phyloP scores from a whole-genome alignment of 257 asterid species.

The Anisodus tanguticus region DNA sequence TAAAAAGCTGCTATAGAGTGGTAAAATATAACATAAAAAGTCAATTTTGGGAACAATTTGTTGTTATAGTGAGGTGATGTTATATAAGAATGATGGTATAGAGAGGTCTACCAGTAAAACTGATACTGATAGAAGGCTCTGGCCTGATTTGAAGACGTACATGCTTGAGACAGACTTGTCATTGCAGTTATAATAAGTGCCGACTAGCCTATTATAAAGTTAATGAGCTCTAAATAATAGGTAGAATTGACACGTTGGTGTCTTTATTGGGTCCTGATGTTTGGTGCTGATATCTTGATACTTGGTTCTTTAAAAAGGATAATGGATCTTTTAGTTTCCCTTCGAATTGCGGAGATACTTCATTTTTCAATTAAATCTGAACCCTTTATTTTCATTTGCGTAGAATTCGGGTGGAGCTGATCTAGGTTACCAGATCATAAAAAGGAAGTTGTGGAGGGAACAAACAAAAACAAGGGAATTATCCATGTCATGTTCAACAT shows the following conservation, averaged over 20 bases:
- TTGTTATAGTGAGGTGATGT: too few relatives aligned
- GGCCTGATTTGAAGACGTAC: background rate
- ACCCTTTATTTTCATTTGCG: background rate
- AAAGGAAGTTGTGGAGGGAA: background rate
- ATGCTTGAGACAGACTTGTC: background rate
- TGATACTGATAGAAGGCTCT: background rate
- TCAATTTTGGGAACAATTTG: too few relatives aligned
- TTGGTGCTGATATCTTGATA: background rate
- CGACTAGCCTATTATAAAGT: background rate
- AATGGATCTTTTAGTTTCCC: background rate
- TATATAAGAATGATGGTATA: too few relatives aligned
- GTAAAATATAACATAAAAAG: too few relatives aligned
- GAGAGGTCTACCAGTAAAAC: background rate
- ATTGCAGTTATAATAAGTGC: background rate
- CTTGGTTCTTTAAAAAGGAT: background rate
- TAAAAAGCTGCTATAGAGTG: too few relatives aligned
- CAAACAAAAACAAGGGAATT: background rate
- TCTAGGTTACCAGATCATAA: background rate
- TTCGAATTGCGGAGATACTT: background rate
- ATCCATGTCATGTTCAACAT: background rate
- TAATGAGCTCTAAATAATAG: background rate
- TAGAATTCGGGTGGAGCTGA: background rate
- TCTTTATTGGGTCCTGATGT: background rate
- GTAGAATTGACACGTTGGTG: constrained; percentile 8
- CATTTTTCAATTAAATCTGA: background rate